Conservation (phyloP, 306 rosid genomes). For the Citrullus mucosospermus region DNA sequence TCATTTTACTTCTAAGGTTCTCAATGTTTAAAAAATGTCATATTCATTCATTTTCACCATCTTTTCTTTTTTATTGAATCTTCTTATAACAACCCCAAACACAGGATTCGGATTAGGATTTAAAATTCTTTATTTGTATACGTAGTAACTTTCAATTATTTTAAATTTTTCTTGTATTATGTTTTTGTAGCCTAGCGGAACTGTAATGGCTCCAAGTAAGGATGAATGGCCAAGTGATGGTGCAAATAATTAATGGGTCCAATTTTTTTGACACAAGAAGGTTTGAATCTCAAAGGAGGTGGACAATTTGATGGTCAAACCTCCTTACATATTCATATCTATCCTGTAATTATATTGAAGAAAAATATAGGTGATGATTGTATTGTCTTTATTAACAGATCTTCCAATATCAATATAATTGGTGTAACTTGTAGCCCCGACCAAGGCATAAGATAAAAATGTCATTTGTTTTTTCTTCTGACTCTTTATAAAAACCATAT, state of each 20-base stretch:
- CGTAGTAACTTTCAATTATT: no score
- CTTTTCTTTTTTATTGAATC: no score
- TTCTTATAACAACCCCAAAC: no score
- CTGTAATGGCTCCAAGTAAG: constrained; percentile 3
- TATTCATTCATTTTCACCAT: no score
- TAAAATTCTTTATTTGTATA: no score
- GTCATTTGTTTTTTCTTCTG: no score
- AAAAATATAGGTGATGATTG: constrained; percentile 34
- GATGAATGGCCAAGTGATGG: constrained; percentile 1
- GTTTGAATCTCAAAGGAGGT: neutral
- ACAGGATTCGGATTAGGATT: no score
- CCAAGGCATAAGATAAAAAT: neutral
- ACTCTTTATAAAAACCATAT: no score
- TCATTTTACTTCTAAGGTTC: no score
- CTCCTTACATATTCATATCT: neutral
- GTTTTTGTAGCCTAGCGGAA: neutral
- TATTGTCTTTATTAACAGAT: constrained; percentile 20
- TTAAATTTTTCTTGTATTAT: neutral
- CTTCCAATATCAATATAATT: neutral
- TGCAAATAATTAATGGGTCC: neutral
- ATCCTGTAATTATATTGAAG: no score
- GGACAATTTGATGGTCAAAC: constrained; percentile 11
- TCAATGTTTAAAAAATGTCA: no score
- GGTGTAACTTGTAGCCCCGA: neutral
- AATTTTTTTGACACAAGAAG: neutral